A percentile compares a stretch with the other conserved stretches of the same genome.
phyloP scores from a whole-genome alignment of 208 protist genomes.

The Leishmania amazonensis region DNA sequence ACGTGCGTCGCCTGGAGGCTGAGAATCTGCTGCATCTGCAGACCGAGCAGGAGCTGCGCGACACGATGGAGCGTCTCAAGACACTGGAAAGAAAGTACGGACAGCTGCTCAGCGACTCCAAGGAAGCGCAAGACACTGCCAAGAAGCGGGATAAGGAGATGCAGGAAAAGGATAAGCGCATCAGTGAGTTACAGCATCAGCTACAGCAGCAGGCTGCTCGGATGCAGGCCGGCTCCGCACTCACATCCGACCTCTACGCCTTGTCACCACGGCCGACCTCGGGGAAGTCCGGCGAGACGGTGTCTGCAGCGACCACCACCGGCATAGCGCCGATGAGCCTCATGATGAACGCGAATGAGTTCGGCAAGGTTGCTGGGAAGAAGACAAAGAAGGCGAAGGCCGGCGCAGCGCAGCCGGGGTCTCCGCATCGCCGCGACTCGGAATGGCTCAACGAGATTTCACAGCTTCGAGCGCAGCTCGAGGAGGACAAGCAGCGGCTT shows the following conservation, averaged over 20 bases:
- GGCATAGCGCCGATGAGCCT: not conserved
- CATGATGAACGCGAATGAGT: not conserved
- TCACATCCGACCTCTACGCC: not conserved
- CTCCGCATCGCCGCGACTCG: not conserved
- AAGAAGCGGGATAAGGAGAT: constrained; percentile 17
- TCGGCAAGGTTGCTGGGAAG: constrained; percentile 1
- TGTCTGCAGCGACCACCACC: not conserved
- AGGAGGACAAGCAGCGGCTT: constrained; percentile 16
- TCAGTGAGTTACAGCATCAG: constrained; percentile 31
- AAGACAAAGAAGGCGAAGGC: constrained; percentile 15
- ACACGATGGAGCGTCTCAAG: constrained; percentile 23
- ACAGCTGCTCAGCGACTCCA: constrained; percentile 18
- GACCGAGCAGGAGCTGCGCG: constrained; percentile 34
- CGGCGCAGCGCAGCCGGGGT: not conserved
- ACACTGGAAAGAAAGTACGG: constrained; percentile 17
- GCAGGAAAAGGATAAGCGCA: constrained; percentile 21
- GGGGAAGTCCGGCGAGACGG: constrained; percentile 4
- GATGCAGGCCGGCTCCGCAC: not conserved
- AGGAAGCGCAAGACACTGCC: constrained; percentile 13
- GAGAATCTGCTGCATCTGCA: constrained; percentile 39
- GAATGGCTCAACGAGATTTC: not conserved
- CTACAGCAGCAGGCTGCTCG: not conserved
- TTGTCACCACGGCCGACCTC: constrained; percentile 5
- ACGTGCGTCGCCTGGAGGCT: constrained; percentile 35
- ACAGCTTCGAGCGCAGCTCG: constrained; percentile 1